Evolutionary conservation across 2,329 filamentous ascomycete genomes (phyloP), one percentile per base, ranked within the genome.

Genomic region (Colletotrichum australisinense): DNA sequence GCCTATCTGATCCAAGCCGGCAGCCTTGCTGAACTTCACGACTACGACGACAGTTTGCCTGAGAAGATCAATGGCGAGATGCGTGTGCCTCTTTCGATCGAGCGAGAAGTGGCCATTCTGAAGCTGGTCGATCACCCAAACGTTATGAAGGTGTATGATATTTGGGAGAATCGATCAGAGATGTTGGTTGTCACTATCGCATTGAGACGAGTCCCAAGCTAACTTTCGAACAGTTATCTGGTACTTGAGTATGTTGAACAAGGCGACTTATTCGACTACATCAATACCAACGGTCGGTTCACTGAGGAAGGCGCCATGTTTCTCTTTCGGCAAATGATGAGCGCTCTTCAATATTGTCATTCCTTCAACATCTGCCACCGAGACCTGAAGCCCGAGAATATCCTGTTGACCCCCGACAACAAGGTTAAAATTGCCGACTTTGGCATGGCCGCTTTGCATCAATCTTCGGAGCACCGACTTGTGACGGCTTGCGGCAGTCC

Each of bases 321-420:
- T 79, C 93, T 97, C 77, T 98, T 98, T 79, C 92, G 95, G 49
- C 97, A 99, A 83, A 95, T 99, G 76, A 93, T 99, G 80, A 94
- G 94, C 67, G 97, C 95, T 1, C 88, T 99, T 63, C 92, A 95
- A 3, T 98, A 98, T 83, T 97, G 95, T 77, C 97, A 99, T 83
- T 92, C 93, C 3, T 94, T 98, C 84, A 95, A 96, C 77, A 98
- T 99, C 75, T 98, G 95, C 80, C 97, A 99, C 80, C 93, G 97
- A 28, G 97, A 99, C 78, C 87, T 99, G 66, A 99, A 99, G 83
- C 97, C 95, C 0, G 97, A 99, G 83, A 99, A 99, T 78, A 98
- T 99, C 58, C 87, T 99, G 22, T 88, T 99, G 63, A 95, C 95
- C 70, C 86, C 87, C 3, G 86, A 92, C 59, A 89, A 93, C 66